These are phyloP conservation scores for Xylaria bambusicola DNA, from an alignment of 495 filamentous ascomycete species.

Conservation along the genomic window DNA sequence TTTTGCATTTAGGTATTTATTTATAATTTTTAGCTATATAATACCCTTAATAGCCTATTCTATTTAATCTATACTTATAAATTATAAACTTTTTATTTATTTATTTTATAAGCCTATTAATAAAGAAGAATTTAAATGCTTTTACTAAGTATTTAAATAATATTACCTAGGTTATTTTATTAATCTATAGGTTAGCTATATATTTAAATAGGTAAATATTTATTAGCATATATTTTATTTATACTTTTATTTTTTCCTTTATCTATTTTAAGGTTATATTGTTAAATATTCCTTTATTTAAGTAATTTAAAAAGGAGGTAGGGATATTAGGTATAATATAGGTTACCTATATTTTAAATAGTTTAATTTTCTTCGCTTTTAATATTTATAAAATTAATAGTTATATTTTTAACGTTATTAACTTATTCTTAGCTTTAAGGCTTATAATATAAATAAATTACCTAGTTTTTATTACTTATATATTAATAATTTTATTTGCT, in stretches of 20 bases:
- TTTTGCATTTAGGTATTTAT: background rate
- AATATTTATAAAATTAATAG: background rate
- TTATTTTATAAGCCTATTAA: too few relatives aligned
- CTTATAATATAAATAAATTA: background rate
- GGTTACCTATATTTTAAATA: background rate
- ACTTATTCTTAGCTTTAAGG: background rate
- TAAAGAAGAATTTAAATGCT: background rate
- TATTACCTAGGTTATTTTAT: background rate
- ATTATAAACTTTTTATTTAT: background rate
- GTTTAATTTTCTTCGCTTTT: background rate
- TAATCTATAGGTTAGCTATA: background rate
- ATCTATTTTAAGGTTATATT: too few relatives aligned
- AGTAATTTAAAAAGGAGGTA: background rate
- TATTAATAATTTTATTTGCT: background rate
- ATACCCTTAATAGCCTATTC: background rate
- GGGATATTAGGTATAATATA: background rate
- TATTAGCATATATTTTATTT: background rate
- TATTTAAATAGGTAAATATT: background rate
- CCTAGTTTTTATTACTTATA: background rate
- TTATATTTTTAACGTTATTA: background rate
- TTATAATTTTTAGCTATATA: background rate
- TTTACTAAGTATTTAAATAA: constrained; percentile 1
- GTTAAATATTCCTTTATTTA: too few relatives aligned
- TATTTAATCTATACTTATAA: background rate
- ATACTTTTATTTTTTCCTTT: background rate